Base-by-base conservation (phyloP, 495 filamentous ascomycete genomes). In the Entonaema liquescens region DNA sequence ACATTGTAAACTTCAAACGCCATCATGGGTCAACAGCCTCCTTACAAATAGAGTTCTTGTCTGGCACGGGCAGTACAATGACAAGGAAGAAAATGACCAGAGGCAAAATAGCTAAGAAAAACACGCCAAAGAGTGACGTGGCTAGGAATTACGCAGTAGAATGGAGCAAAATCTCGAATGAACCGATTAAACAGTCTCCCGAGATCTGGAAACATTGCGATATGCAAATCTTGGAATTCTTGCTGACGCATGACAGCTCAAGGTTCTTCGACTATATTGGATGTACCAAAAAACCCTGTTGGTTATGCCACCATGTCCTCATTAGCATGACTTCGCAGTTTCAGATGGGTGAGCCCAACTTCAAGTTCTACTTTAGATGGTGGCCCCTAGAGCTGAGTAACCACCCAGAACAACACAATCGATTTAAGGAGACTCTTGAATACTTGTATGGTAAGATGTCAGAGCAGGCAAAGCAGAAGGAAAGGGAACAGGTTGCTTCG, bases 261-360 rank as follows among this genome's bases (percentile, higher is more conserved):
- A 40, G 44, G 0, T 62, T 61, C n/a, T 65, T 52, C 40, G 35
- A 62, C 38, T 71, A 71, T 33, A 65, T 71, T 28, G 62, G 68
- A 33, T 57, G 68, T n/a, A 71, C 52, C 9, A 71, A 59, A 25
- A n/a, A 62, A 0, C 50, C 68, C 17, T 71, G 68, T 15, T 71
- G 68, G 68, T 25, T 71, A 11, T 65, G 68, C 31, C 26, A 71
- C 3, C 31, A 66, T 50, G 17, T 33, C 2, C 0, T 71, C 3
- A 28, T 36, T 15, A 25, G 23, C 31, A 62, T 71, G 57, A 33
- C 50, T 0, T 26, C 62, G 0, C 2, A 58, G 2, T 62, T 71
- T 11, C 25, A 15, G 0, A 71, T 65, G 68, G 58, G 68, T n/a
- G 5, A 42, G 0, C 15, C 68, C 1, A 50, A 65, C 17, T 5